phyloP scores from a whole-genome alignment of 2,329 filamentous ascomycete genomes.

The Chaetomium sp. region DNA sequence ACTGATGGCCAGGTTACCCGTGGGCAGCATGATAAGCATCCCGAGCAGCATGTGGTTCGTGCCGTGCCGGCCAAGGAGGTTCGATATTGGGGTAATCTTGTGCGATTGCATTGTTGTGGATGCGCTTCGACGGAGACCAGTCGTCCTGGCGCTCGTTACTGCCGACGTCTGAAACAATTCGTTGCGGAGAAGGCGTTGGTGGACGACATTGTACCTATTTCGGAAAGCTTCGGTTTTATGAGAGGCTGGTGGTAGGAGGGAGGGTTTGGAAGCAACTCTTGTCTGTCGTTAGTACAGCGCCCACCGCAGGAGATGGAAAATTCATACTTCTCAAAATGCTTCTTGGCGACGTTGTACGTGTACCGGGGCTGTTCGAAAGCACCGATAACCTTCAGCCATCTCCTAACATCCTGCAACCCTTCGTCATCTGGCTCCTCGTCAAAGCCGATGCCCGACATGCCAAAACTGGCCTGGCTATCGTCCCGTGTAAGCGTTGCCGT shows the following conservation, averaged over 20 bases:
- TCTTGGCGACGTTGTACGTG: conserved; percentile 76
- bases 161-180: conserved; percentile 87
- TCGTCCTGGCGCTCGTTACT: conserved; percentile 63
- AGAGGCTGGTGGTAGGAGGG: conserved; percentile 72
- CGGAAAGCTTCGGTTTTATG: conserved; percentile 86
- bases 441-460: conserved; percentile 55
- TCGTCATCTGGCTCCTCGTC: conserved; percentile 61
- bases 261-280: conserved; percentile 65
- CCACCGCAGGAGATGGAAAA: not conserved
- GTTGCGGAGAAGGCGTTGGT: conserved; percentile 89
- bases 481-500: conserved; percentile 53
- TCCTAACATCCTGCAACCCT: conserved; percentile 66
- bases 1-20: conserved; percentile 78
- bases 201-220: conserved; percentile 87
- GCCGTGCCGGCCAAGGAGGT: conserved; percentile 75
- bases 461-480: conserved; percentile 68
- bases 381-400: conserved; percentile 80
- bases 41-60: conserved; percentile 85
- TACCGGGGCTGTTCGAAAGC: conserved; percentile 85
- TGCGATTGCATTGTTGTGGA: conserved; percentile 68
- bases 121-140: conserved; percentile 59
- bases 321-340: conserved; percentile 79
- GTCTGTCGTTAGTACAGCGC: conserved; percentile 29
- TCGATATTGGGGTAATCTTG: conserved; percentile 84
- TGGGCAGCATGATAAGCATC: conserved; percentile 77